Evolutionary conservation across 257 asterid species (phyloP).

Genomic region (Anisodus acutangulus): DNA sequence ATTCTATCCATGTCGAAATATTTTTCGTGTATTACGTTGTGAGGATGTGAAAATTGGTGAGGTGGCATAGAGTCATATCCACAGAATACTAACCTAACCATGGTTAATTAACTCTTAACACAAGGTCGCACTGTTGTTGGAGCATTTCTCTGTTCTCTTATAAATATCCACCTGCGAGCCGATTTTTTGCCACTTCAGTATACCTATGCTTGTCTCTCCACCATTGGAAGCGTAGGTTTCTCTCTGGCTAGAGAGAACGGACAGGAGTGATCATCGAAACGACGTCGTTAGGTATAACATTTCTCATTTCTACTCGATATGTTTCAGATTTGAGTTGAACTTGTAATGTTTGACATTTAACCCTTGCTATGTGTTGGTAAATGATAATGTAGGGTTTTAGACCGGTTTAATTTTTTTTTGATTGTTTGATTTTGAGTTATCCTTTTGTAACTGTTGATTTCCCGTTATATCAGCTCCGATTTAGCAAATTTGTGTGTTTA

Average conservation of each 20-base stretch:
- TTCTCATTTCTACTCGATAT: background rate
- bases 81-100: background rate
- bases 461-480: too few relatives aligned
- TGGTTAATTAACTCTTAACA: slow-evolving; percentile 19
- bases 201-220: slow-evolving; percentile 10
- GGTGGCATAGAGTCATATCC: background rate
- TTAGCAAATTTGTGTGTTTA: too few relatives aligned
- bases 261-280: slow-evolving; percentile 8
- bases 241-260: slow-evolving; percentile 25
- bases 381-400: slow-evolving; percentile 31
- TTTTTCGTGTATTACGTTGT: too few relatives aligned
- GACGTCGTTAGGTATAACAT: slow-evolving; percentile 25
- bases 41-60: background rate
- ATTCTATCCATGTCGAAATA: background rate
- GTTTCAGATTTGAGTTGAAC: slow-evolving; percentile 32
- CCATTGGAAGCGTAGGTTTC: slow-evolving; percentile 27
- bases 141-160: background rate
- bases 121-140: background rate
- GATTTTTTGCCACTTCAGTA: too few relatives aligned
- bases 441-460: too few relatives aligned
- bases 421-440: too few relatives aligned
- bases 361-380: background rate
- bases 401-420: background rate
- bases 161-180: slow-evolving; percentile 19
- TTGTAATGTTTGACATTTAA: background rate